A percentile compares a stretch with the other conserved stretches of the same genome.
phyloP scores from a whole-genome alignment of 805 yeast species.

The Metschnikowia dekortorum region DNA sequence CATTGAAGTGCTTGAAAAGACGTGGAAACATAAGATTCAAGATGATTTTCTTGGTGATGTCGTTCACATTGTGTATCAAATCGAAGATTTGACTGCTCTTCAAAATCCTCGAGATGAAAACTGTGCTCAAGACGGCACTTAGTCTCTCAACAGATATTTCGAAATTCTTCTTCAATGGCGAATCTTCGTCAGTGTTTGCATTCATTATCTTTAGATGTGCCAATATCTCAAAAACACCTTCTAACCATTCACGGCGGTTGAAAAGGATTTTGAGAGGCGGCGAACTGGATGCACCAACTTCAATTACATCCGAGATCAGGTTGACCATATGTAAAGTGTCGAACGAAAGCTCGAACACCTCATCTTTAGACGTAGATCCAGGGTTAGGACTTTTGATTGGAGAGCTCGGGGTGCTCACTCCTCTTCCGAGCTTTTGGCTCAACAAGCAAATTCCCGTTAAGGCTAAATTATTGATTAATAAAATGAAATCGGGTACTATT shows the following conservation, averaged over 20 bases:
- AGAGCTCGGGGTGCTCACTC: slow-evolving; percentile 32
- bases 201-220: slow-evolving; percentile 27
- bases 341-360: slow-evolving; percentile 22
- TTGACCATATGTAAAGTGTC: slow-evolving; percentile 35
- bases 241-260: slow-evolving; percentile 31
- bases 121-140: slow-evolving; percentile 28
- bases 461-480: slow-evolving; percentile 27
- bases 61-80: slow-evolving; percentile 25
- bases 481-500: slow-evolving; percentile 45
- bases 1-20: slow-evolving; percentile 32
- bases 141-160: slow-evolving; percentile 24
- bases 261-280: slow-evolving; percentile 23
- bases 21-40: slow-evolving; percentile 33
- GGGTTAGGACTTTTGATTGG: slow-evolving; percentile 17
- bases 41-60: slow-evolving; percentile 31
- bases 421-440: slow-evolving; percentile 27
- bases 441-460: slow-evolving; percentile 29
- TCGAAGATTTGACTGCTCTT: slow-evolving; percentile 19
- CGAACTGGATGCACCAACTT: slow-evolving; percentile 24
- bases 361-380: slow-evolving; percentile 6
- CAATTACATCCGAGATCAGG: slow-evolving; percentile 28
- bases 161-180: slow-evolving; percentile 16
- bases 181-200: slow-evolving; percentile 19
- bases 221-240: slow-evolving; percentile 35
- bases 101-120: slow-evolving; percentile 31